Percentiles rank a stretch among this genome's conserved stretches.
Conservation (phyloP, 495 filamentous ascomycete genomes). For the Daldinia vernicosa region DNA sequence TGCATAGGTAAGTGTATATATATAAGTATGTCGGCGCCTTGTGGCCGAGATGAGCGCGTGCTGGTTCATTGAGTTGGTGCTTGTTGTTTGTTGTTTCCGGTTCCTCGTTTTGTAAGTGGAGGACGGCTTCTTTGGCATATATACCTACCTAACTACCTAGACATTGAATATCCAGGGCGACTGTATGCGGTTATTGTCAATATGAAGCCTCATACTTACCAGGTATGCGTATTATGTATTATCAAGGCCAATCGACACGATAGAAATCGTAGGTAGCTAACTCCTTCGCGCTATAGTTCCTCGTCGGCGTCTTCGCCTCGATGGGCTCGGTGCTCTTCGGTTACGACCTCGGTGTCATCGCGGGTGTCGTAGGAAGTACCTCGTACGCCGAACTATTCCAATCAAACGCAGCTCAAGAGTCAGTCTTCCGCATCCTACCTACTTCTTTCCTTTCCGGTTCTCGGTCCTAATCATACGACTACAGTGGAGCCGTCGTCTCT, state of each 20-base stretch:
- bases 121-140: neutral
- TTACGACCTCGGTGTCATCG: constrained; percentile 65
- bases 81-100: neutral
- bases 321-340: constrained; percentile 69
- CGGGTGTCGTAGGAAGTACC: constrained; percentile 63
- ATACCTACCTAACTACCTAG: too few species aligned
- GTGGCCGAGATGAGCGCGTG: neutral
- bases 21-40: constrained; percentile 1
- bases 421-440: constrained; percentile 29
- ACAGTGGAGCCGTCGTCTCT: constrained; percentile 71
- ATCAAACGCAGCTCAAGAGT: constrained; percentile 64
- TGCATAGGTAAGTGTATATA: neutral
- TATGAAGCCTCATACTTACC: constrained; percentile 48
- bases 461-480: constrained; percentile 1
- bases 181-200: neutral
- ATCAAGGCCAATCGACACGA: neutral
- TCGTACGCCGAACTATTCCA: constrained; percentile 63
- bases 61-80: neutral
- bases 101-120: neutral
- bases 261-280: neutral
- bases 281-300: constrained; percentile 52
- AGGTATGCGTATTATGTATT: constrained; percentile 34
- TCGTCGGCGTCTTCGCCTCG: constrained; percentile 70
- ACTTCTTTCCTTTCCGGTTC: neutral
- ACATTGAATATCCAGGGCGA: neutral